Evolutionary conservation across 2,329 filamentous ascomycete species (phyloP), one percentile per base, ranked within the genome.

Genomic region (Penicillium griseofulvum): DNA sequence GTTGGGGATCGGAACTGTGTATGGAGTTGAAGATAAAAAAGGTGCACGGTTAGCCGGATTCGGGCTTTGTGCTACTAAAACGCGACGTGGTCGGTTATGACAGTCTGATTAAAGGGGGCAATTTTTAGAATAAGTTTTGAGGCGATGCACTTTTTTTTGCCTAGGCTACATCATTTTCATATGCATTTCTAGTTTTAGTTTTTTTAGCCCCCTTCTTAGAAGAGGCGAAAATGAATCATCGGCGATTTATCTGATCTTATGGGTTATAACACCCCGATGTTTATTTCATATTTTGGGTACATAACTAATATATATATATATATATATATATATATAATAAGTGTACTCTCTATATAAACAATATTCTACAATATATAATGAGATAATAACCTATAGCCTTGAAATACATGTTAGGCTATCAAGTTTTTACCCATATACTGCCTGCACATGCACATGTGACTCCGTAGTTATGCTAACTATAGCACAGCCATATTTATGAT

Each of bases 111-210:
- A 26, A 38, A 24, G 8, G 7, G 22, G 29, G 14, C 7, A 34
- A 26, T 10, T 47, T 44, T 43, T 24, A 44, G 22, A 33, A 31
- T 7, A 16, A 33, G 11, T 22, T 19, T 49, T 42, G 36, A 50
- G 54, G 46, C 34, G 28, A 49, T 33, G 54, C 19, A 45, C 33
- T n/a, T n/a, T 16, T 36, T n/a, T n/a, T 16, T 36, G 12, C 11
- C 17, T 50, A 68, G 68, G 68, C 68, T 70, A 52, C 68, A 65
- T 58, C 49, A 46, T 60, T 63, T 55, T 58, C 22, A 46, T 49
- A 54, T 55, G 48, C 22, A 39, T 52, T 51, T 57, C 44, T 52
- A 34, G 43, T 49, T 44, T 33, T 31, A 29, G 17, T n/a, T 42
- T 22, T 22, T 41, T 24, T 24, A 34, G 19, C 26, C 33, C 52